Base-by-base conservation (phyloP, 352 stramenopile genomes). In the Lagenidium sp. region DNA sequence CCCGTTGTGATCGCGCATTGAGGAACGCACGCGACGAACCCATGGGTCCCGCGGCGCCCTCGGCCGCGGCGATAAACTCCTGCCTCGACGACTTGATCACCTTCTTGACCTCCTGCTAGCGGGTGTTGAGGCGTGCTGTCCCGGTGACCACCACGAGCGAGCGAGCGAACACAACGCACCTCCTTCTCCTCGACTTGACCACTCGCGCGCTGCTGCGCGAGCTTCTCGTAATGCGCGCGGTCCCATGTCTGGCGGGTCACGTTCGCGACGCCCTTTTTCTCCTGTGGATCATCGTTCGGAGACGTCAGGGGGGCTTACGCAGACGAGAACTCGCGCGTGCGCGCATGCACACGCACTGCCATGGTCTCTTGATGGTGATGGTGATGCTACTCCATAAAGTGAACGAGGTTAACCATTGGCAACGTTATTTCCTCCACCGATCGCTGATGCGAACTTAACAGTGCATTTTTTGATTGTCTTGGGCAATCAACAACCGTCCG, bases 201-300 rank as follows among this genome's bases (percentile, higher is more conserved):
- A 16, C 66, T 81, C 26, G 76, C 81, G 26, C 81, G 78, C 32
- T 89, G 50, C 63, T 85, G 50, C 21, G 82, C 82, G 19, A 82
- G 69, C 54, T 85, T 71, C 53, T 82, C 82, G 41, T 86, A 94
- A 48, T 86, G 62, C 20, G 55, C 75, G 32, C 51, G 57, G 49
- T 94, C 79, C 82, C 82, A 94, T 44, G 82, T 92, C 59, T 87
- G 78, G 11, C 82, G 77, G 44, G 65, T 56, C 23, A 94, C 79
- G 45, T 94, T 94, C 38, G 73, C 65, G 22, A 92, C 82, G 23
- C 82, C 82, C 34, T 83, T 76, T 53, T 53, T 54, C 36, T 83
- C 75, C 24, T 82, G 63, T 60, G 78, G 25, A 18, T 28, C 30
- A 43, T 23, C 13, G 2, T 16, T 11, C 26, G 20, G 3, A 10